Conservation (phyloP, 371 early-diverging fungal species). For the Apophysomyces sp. region DNA sequence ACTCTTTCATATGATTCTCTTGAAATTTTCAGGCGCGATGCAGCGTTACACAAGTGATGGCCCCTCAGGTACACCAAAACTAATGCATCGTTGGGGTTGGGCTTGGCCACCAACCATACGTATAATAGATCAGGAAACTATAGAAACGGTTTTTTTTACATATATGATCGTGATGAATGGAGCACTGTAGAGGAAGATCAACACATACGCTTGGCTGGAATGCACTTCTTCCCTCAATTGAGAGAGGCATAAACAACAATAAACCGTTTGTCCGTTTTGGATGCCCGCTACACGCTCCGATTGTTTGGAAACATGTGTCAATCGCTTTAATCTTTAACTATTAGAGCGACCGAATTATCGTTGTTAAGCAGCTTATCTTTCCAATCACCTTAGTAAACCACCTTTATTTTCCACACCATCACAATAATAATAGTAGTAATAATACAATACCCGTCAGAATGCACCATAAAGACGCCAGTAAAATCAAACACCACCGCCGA, state of each 20-base stretch:
- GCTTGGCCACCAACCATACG: too few species aligned
- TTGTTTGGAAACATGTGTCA: background rate
- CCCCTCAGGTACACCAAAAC: background rate
- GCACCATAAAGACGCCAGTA: background rate
- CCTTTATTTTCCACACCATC: background rate
- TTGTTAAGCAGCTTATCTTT: background rate
- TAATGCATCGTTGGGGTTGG: too few species aligned
- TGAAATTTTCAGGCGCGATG: background rate
- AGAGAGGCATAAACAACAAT: background rate
- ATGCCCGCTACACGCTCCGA: background rate
- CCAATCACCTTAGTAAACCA: background rate
- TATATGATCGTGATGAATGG: too few species aligned
- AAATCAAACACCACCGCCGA: background rate
- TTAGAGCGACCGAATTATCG: background rate
- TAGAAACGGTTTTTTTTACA: too few species aligned
- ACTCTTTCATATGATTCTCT: background rate
- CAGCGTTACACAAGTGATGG: background rate
- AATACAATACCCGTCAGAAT: too few species aligned
- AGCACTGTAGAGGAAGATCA: too few species aligned
- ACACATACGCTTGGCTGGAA: too few species aligned
- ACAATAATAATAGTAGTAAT: too few species aligned
- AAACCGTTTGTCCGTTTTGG: background rate
- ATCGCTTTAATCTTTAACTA: background rate
- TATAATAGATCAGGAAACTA: too few species aligned
- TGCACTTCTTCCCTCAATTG: background rate